Conservation (phyloP, 176 grass and related monocot genomes). For the Leersia perrieri region DNA sequence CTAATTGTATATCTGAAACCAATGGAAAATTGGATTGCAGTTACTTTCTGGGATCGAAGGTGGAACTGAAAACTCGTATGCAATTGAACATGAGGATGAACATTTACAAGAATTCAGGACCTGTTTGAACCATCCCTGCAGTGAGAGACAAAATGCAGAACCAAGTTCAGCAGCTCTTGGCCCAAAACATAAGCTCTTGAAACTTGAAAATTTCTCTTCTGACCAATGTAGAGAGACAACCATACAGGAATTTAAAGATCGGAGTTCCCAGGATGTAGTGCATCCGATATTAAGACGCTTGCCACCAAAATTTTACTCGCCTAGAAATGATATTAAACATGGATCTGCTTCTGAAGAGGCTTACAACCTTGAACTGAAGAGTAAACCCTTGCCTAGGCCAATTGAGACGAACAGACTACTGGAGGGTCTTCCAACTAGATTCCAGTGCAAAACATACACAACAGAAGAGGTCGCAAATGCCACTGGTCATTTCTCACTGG, state of each 20-base stretch:
- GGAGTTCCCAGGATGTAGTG: not conserved
- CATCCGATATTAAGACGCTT: conserved; percentile 28
- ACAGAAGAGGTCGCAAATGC: conserved; percentile 52
- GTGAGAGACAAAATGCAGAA: conserved; percentile 20
- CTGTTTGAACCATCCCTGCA: not conserved
- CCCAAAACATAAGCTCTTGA: conserved; percentile 24
- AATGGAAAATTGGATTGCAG: conserved; percentile 5
- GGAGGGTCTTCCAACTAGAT: conserved; percentile 65
- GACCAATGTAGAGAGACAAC: conserved; percentile 29
- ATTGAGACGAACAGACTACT: conserved; percentile 51
- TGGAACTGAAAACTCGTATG: conserved; percentile 23
- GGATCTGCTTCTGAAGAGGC: conserved; percentile 16
- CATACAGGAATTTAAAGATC: conserved; percentile 24
- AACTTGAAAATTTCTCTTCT: conserved; percentile 23
- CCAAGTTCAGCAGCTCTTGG: conserved; percentile 25
- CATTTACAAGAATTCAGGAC: conserved; percentile 27
- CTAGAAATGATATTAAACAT: conserved; percentile 8
- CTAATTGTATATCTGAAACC: conserved; percentile 10
- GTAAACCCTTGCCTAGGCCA: conserved; percentile 34
- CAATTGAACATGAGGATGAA: conserved; percentile 11
- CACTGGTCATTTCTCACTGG: conserved; percentile 48
- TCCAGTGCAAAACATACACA: conserved; percentile 48
- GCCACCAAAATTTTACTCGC: conserved; percentile 38
- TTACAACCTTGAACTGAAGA: conserved; percentile 29
- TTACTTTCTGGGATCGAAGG: not conserved